A percentile compares a stretch with the other conserved stretches of the same genome.
Conservation (phyloP, 2,329 filamentous ascomycete species). For the Biscogniauxia marginata region DNA sequence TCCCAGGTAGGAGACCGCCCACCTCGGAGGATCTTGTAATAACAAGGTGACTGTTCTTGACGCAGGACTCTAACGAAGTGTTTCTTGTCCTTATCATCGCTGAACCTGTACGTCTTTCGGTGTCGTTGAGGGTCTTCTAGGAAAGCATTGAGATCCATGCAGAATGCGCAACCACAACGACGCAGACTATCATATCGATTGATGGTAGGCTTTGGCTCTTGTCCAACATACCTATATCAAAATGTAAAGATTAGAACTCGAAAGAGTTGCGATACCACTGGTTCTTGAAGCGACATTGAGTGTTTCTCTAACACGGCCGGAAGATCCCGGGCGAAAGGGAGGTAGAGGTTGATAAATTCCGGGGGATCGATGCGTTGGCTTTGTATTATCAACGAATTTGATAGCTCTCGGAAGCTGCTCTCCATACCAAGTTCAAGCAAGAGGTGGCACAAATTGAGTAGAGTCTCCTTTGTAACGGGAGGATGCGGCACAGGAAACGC, state of each 20-base stretch:
- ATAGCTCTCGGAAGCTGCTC: conserved; percentile 1
- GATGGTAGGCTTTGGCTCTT: neutral
- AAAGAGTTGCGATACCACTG: neutral
- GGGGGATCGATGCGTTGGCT: conserved; percentile 3
- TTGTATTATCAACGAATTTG: conserved; percentile 7
- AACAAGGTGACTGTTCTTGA: too few species aligned
- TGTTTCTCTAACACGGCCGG: neutral
- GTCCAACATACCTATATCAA: conserved; percentile 5
- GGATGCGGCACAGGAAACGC: conserved; percentile 3
- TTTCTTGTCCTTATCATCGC: too few species aligned
- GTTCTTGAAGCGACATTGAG: conserved; percentile 1
- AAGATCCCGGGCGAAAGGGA: conserved; percentile 6
- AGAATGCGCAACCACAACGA: too few species aligned
- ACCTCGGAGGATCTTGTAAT: too few species aligned
- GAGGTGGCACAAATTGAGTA: conserved; percentile 2
- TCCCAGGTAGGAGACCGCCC: too few species aligned
- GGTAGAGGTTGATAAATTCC: conserved; percentile 7
- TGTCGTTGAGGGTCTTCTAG: too few species aligned
- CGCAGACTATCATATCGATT: neutral
- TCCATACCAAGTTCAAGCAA: conserved; percentile 7
- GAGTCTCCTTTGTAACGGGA: conserved; percentile 7
- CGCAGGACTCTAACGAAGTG: too few species aligned
- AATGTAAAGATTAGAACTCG: conserved; percentile 1
- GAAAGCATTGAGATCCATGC: too few species aligned
- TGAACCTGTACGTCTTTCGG: too few species aligned